A percentile compares a stretch with the other conserved stretches of the same genome.
phyloP scores from a whole-genome alignment of 345 rosid genomes.

The Pistacia atlantica region DNA sequence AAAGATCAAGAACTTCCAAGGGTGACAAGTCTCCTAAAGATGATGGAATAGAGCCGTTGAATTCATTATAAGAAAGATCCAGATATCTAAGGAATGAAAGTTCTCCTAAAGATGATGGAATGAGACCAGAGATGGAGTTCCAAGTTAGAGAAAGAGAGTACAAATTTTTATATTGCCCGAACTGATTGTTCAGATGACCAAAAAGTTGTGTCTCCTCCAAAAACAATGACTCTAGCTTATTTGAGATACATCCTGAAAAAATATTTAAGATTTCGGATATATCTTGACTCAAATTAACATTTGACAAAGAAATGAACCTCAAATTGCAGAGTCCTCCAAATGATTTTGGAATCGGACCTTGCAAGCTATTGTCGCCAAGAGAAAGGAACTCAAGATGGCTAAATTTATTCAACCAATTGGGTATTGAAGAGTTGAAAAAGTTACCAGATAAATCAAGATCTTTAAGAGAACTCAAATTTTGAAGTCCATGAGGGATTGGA shows the following conservation, averaged over 20 bases:
- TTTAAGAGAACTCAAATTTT: background rate
- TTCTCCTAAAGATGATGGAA: background rate
- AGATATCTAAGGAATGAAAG: no score
- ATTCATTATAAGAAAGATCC: no score
- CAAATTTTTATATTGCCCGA: background rate
- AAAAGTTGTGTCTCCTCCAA: background rate
- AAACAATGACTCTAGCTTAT: background rate
- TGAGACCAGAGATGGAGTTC: background rate
- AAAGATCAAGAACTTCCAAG: no score
- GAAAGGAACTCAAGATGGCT: background rate
- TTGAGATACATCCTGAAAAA: conserved; percentile 4
- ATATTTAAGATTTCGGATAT: background rate
- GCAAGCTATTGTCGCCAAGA: background rate
- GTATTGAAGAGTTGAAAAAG: background rate
- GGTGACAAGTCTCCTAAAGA: background rate
- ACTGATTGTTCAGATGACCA: background rate
- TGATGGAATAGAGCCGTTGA: no score
- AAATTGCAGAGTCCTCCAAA: background rate
- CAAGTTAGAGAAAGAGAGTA: background rate
- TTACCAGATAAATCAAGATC: background rate
- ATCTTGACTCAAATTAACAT: background rate
- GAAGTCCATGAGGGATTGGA: background rate
- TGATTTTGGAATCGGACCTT: background rate
- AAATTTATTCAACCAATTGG: background rate
- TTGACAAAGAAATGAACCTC: background rate